Evolutionary conservation across 352 stramenopile genomes (phyloP).

Genomic region (Plasmopara halstedii): DNA sequence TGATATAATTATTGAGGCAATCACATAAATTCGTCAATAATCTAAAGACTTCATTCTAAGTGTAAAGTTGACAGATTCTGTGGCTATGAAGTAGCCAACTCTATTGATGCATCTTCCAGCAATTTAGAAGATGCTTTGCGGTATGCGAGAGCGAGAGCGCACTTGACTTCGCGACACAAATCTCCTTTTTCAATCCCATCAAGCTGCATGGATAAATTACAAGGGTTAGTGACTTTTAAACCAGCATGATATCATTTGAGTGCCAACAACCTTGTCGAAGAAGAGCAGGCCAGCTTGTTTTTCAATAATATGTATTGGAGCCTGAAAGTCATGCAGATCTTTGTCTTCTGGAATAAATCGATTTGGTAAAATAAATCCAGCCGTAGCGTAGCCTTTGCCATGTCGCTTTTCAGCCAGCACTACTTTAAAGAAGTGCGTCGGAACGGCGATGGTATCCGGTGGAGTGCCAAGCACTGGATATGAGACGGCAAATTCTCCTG

Average conservation of each 20-base stretch:
- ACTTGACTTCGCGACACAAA: conserved; percentile 64
- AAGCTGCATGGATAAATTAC: conserved; percentile 22
- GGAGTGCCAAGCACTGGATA: conserved; percentile 82
- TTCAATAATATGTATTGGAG: conserved; percentile 88
- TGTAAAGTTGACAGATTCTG: no score
- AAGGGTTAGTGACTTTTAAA: background rate
- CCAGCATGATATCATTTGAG: background rate
- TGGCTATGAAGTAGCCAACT: no score
- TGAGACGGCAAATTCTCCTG: conserved; percentile 53
- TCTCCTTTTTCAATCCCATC: conserved; percentile 36
- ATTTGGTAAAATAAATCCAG: conserved; percentile 94
- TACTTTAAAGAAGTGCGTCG: conserved; percentile 97
- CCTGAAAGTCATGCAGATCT: conserved; percentile 79
- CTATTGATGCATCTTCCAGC: no score
- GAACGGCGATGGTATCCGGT: conserved; percentile 84
- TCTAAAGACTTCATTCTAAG: no score
- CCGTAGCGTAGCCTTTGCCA: conserved; percentile 61
- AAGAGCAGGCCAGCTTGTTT: conserved; percentile 89
- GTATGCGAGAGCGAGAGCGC: conserved; percentile 42
- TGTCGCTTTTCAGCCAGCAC: conserved; percentile 56
- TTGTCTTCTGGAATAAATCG: conserved; percentile 65
- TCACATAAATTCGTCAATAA: background rate
- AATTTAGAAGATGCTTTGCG: conserved; percentile 17
- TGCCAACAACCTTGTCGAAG: conserved; percentile 77
- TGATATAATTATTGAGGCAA: background rate